Conservation (phyloP, 768 basidiomycete species). For the Tylopilus sp. region DNA sequence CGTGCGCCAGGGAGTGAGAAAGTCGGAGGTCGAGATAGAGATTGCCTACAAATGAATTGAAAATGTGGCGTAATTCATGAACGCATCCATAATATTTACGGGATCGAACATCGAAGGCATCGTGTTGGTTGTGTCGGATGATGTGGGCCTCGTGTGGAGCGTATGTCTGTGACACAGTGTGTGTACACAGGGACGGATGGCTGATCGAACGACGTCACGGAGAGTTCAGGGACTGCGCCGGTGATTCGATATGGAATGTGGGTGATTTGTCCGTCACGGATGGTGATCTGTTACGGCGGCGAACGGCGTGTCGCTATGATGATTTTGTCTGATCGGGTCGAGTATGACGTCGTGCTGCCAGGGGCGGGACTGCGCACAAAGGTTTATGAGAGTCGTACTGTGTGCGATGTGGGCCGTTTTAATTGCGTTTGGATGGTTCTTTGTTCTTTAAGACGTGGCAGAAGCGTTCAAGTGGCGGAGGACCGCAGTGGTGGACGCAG, state of each 20-base stretch:
- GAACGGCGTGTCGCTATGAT: too few relatives aligned
- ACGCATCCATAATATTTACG: neutral
- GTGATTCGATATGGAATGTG: neutral
- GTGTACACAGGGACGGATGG: neutral
- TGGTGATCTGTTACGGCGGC: too few relatives aligned
- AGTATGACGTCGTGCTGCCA: neutral
- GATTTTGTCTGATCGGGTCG: neutral
- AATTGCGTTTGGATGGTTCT: too few relatives aligned
- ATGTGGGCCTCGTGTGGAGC: neutral
- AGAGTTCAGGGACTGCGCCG: neutral
- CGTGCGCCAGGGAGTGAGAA: neutral
- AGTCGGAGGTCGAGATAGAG: slow-evolving; percentile 3
- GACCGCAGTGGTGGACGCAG: too few relatives aligned
- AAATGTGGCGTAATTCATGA: neutral
- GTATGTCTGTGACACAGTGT: neutral
- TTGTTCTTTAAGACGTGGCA: too few relatives aligned
- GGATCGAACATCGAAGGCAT: neutral
- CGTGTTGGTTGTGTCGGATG: neutral
- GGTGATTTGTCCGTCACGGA: too few relatives aligned
- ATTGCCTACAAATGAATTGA: slow-evolving; percentile 3
- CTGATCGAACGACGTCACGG: neutral
- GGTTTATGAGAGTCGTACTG: too few relatives aligned
- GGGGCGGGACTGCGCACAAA: neutral
- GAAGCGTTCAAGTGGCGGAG: too few relatives aligned
- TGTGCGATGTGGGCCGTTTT: neutral